phyloP scores from a whole-genome alignment of 139 green algal species.

The Limnomonas spitsbergensis region DNA sequence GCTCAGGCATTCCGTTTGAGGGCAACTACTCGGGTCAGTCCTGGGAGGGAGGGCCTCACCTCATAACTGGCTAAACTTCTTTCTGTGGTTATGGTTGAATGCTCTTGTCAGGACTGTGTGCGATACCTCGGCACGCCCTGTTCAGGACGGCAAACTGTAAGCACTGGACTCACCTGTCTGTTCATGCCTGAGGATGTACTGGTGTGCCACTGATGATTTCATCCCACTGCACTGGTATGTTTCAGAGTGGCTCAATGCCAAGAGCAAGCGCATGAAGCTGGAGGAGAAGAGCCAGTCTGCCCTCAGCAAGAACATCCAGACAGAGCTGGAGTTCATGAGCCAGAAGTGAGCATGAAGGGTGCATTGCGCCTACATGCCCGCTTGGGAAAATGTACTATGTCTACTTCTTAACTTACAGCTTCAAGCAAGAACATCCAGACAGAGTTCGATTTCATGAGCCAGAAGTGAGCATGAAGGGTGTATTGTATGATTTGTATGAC shows the following conservation, averaged over 20 bases:
- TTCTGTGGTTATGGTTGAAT: background rate
- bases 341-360: slow-evolving; percentile 20
- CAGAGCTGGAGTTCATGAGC: slow-evolving; percentile 67
- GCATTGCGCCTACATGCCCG: background rate
- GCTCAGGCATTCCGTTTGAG: slow-evolving; percentile 76
- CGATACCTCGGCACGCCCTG: too few relatives aligned
- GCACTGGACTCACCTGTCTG: too few relatives aligned
- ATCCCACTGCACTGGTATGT: too few relatives aligned
- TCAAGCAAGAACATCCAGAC: slow-evolving; percentile 48
- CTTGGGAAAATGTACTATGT: background rate
- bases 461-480: slow-evolving; percentile 19
- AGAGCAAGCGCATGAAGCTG: slow-evolving; percentile 52
- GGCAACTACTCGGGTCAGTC: slow-evolving; percentile 72
- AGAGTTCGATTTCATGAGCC: slow-evolving; percentile 67
- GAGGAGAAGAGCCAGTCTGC: slow-evolving; percentile 52
- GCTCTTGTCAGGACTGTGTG: background rate
- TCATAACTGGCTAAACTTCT: background rate
- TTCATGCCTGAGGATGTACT: too few relatives aligned
- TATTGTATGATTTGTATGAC: too few relatives aligned
- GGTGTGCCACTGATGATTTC: too few relatives aligned
- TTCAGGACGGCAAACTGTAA: too few relatives aligned
- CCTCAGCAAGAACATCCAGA: slow-evolving; percentile 48
- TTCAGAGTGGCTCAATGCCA: slow-evolving; percentile 28
- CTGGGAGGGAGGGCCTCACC: background rate
- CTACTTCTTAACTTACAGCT: too few relatives aligned